Conservation (phyloP, 345 rosid genomes). For the Syzygium aromaticum region DNA sequence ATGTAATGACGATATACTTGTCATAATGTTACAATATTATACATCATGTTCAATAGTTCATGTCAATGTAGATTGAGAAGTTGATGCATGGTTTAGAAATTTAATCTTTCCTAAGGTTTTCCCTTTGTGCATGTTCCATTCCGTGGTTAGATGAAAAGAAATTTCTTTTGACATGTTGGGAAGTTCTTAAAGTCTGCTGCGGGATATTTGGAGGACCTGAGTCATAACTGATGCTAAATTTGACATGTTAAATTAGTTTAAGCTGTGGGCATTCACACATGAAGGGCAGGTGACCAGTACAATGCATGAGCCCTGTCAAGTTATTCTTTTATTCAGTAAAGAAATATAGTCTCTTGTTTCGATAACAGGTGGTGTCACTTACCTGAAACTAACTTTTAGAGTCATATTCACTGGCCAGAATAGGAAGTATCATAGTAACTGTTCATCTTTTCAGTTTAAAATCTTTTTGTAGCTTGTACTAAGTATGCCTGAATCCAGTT, state of each 20-base stretch:
- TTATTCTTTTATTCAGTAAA: not conserved
- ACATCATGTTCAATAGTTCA: not conserved
- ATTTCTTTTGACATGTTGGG: not conserved
- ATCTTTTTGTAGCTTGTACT: not conserved
- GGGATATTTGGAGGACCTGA: not conserved
- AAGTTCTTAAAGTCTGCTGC: not conserved
- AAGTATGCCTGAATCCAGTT: not conserved
- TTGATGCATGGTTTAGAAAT: not conserved
- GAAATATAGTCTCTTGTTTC: not conserved
- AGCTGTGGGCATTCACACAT: not conserved
- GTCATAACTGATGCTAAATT: not conserved
- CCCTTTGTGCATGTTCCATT: not conserved
- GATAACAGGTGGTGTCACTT: not conserved
- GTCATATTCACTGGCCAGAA: not conserved
- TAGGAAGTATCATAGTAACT: not conserved
- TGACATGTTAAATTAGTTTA: not conserved
- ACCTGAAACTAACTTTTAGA: not conserved
- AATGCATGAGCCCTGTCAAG: not conserved
- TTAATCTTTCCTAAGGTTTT: not conserved
- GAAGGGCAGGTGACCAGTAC: not conserved
- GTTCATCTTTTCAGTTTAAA: not conserved
- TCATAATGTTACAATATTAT: not conserved
- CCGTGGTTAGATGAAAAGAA: not conserved
- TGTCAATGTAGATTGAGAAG: not conserved
- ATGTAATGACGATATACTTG: not conserved